These are phyloP conservation scores for Stachybotrys echinatus DNA, from an alignment of 2,329 filamentous ascomycete species.

Conservation along the genomic window DNA sequence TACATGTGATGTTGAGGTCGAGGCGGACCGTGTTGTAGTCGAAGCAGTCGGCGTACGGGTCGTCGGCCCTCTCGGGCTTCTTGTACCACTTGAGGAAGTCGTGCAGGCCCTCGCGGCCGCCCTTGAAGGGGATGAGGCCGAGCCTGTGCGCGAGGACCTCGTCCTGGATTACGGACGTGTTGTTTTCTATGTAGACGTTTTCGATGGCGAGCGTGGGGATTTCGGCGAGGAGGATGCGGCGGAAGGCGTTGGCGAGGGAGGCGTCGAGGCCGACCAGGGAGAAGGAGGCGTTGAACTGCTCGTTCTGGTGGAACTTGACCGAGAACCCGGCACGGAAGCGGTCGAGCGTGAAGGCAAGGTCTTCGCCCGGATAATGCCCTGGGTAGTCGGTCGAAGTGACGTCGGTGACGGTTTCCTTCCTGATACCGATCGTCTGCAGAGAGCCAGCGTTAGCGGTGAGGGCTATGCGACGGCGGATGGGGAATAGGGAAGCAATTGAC, in stretches of 20 bases:
- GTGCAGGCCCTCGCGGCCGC: conserved; percentile 66
- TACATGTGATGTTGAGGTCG: conserved; percentile 72
- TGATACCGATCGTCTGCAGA: conserved; percentile 73
- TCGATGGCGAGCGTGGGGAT: conserved; percentile 93
- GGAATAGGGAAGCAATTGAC: conserved; percentile 7
- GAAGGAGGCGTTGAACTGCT: conserved; percentile 73
- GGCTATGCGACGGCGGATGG: conserved; percentile 1
- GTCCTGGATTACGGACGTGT: conserved; percentile 96
- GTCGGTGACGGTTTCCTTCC: conserved; percentile 85
- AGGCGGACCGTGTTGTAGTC: conserved; percentile 89
- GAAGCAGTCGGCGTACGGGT: conserved; percentile 52
- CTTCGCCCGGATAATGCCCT: conserved; percentile 83
- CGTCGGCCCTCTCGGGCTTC: conserved; percentile 60
- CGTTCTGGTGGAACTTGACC: conserved; percentile 81
- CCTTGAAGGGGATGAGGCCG: conserved; percentile 85
- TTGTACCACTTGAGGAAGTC: conserved; percentile 79
- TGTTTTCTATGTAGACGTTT: conserved; percentile 88
- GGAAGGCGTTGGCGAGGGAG: conserved; percentile 92
- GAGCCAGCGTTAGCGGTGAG: conserved; percentile 7
- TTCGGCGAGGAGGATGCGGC: conserved; percentile 90
- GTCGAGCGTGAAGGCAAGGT: conserved; percentile 72
- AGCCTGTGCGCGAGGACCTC: conserved; percentile 90
- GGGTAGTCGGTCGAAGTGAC: conserved; percentile 89
- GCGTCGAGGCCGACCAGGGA: conserved; percentile 90
- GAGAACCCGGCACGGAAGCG: conserved; percentile 66